Evolutionary conservation across 1,284 basidiomycete species (phyloP).

Genomic region (Taiwanofungus camphoratus): DNA sequence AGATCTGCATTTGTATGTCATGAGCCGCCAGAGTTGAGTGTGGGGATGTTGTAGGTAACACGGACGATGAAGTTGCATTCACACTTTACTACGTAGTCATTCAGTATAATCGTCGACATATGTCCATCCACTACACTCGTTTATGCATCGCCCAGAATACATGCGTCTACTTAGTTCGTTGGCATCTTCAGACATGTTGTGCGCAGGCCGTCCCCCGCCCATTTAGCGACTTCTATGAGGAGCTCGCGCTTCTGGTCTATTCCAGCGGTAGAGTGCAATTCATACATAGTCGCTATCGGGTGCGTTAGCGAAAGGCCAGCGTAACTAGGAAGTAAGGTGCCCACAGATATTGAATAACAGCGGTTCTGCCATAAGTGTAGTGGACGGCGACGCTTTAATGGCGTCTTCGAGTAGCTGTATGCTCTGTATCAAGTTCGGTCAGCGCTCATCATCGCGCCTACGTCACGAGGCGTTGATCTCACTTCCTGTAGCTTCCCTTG

Average conservation of each 20-base stretch:
- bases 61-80: slow-evolving; percentile 2
- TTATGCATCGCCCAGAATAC: slow-evolving; percentile 15
- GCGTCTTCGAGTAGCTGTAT: slow-evolving; percentile 63
- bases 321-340: slow-evolving; percentile 21
- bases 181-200: slow-evolving; percentile 80
- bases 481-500: slow-evolving; percentile 70
- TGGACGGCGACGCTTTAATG: slow-evolving; percentile 56
- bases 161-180: slow-evolving; percentile 29
- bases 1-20: slow-evolving; percentile 74
- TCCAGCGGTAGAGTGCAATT: slow-evolving; percentile 64
- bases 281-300: slow-evolving; percentile 66
- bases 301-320: not conserved
- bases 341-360: slow-evolving; percentile 77
- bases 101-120: slow-evolving; percentile 19
- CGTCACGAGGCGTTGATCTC: slow-evolving; percentile 4
- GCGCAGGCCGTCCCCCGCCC: slow-evolving; percentile 75
- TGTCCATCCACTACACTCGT: slow-evolving; percentile 20
- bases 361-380: slow-evolving; percentile 68
- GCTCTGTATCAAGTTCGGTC: slow-evolving; percentile 34
- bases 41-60: not conserved
- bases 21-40: slow-evolving; percentile 46
- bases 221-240: slow-evolving; percentile 69
- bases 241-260: slow-evolving; percentile 69
- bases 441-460: not conserved
- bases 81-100: slow-evolving; percentile 14